These are phyloP conservation scores for Asterophora lycoperdoides DNA, from an alignment of 768 basidiomycete genomes.

Conservation along the genomic window DNA sequence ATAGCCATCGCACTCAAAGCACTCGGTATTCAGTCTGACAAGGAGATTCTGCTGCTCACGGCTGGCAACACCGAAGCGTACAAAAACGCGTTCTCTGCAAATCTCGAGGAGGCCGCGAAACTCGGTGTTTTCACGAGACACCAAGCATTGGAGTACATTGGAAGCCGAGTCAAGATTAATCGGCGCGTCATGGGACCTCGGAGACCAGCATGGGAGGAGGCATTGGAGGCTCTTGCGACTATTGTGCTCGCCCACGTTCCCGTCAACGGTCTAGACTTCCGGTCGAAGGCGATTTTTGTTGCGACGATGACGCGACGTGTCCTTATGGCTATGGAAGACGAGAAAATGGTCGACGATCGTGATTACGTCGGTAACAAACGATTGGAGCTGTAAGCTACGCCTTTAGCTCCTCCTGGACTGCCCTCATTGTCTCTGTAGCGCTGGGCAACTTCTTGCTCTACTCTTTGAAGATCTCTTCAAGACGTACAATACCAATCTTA, in stretches of 20 bases:
- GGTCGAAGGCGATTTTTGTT: slow-evolving; percentile 93
- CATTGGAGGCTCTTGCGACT: slow-evolving; percentile 92
- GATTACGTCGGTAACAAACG: slow-evolving; percentile 99
- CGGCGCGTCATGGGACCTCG: slow-evolving; percentile 75
- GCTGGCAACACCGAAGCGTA: slow-evolving; percentile 90
- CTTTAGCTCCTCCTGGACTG: slow-evolving; percentile 5
- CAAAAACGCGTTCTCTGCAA: slow-evolving; percentile 81
- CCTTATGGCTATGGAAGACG: slow-evolving; percentile 93
- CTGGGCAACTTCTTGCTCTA: slow-evolving; percentile 91
- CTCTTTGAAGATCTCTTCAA: slow-evolving; percentile 99
- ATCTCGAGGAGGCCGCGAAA: slow-evolving; percentile 91
- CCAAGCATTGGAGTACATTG: slow-evolving; percentile 94
- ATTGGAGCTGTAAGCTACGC: slow-evolving; percentile 77
- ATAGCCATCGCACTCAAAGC: slow-evolving; percentile 96
- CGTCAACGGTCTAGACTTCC: slow-evolving; percentile 82
- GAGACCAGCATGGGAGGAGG: slow-evolving; percentile 90
- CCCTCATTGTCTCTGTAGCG: slow-evolving; percentile 43
- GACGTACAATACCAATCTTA: slow-evolving; percentile 94
- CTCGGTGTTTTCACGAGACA: slow-evolving; percentile 87
- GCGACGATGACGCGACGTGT: slow-evolving; percentile 97
- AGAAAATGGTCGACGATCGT: slow-evolving; percentile 95
- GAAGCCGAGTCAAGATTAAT: slow-evolving; percentile 87
- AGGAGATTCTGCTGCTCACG: slow-evolving; percentile 92
- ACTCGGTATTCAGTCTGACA: slow-evolving; percentile 93
- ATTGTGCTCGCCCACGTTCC: slow-evolving; percentile 97